Evolutionary conservation across 208 protist genomes (phyloP), one percentile per base, ranked within the genome.

Genomic region (Trypanosoma avium): DNA sequence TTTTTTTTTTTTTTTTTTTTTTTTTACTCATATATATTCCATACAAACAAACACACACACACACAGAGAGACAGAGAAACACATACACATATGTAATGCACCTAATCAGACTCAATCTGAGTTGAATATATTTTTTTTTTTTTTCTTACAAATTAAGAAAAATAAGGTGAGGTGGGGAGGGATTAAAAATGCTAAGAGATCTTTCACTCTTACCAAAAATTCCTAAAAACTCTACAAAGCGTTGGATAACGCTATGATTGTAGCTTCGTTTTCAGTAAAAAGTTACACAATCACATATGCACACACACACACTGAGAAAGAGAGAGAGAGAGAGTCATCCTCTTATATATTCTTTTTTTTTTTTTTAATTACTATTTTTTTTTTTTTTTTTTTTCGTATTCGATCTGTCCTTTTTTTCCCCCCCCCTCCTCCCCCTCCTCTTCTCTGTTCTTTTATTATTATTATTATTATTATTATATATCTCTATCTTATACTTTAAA

Each of bases 401-500:
- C 42, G 22, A n/a, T 72, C 21, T n/a, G 61, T 65, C 38, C 52
- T 61, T 30, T n/a, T n/a, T n/a, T n/a, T n/a, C n/a, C n/a, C n/a
- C n/a, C n/a, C n/a, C 73, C 65, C 26, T 33, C 30, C 21, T 33
- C 40, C 21, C 10, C 24, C 17, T 29, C 12, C 22, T 0, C n/a
- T 15, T 60, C 19, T 63, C 24, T 63, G 15, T 38, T 63, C 42
- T 42, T 19, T 36, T 27, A 21, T 52, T n/a, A 26, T 40, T 49
- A 32, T 38, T 8, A 35, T 55, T 29, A 49, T 58, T 42, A 2
- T 4, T 2, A 21, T 5, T 35, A 42, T 54, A 30, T 17, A 63
- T 47, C n/a, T 27, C 9, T 63, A n/a, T n/a, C n/a, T 43, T 13
- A 13, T 27, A 30, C 26, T 12, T 55, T 68, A 81, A 30, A 80